A percentile compares a stretch with the other conserved stretches of the same genome.
Conservation (phyloP, 2,329 filamentous ascomycete species). For the Elsinoe necatrix region DNA sequence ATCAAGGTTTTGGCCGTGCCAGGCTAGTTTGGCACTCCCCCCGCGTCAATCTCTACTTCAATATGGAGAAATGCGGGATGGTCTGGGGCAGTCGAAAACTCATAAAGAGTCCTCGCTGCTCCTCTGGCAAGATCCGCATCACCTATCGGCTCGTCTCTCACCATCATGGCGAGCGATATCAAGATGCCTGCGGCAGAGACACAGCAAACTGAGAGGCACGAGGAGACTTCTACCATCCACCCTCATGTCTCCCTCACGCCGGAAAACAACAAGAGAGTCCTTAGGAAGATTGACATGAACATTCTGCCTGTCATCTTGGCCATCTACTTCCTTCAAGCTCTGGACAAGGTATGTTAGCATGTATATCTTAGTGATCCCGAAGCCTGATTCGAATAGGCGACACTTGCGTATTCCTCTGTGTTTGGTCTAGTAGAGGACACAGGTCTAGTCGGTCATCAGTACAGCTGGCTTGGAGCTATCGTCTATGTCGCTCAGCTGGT, state of each 20-base stretch:
- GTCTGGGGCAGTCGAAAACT: neutral
- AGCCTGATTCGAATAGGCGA: neutral
- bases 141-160: neutral
- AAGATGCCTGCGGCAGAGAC: neutral
- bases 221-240: slow-evolving; percentile 25
- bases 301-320: slow-evolving; percentile 49
- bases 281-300: slow-evolving; percentile 44
- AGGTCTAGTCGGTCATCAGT: slow-evolving; percentile 48
- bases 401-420: slow-evolving; percentile 51
- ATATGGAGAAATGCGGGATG: neutral
- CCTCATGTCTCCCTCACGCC: slow-evolving; percentile 42
- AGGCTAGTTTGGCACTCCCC: neutral
- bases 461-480: slow-evolving; percentile 44
- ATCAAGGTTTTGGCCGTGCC: too few relatives aligned
- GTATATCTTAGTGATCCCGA: neutral
- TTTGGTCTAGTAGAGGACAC: slow-evolving; percentile 55
- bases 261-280: slow-evolving; percentile 45
- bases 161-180: neutral
- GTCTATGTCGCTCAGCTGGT: slow-evolving; percentile 49
- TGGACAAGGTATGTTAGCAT: slow-evolving; percentile 50
- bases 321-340: slow-evolving; percentile 55
- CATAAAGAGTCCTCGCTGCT: neutral
- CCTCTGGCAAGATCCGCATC: neutral
- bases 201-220: neutral
- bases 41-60: neutral